Evolutionary conservation across 108 stramenopile species (phyloP).

Genomic region (Epipyxis sp.): DNA sequence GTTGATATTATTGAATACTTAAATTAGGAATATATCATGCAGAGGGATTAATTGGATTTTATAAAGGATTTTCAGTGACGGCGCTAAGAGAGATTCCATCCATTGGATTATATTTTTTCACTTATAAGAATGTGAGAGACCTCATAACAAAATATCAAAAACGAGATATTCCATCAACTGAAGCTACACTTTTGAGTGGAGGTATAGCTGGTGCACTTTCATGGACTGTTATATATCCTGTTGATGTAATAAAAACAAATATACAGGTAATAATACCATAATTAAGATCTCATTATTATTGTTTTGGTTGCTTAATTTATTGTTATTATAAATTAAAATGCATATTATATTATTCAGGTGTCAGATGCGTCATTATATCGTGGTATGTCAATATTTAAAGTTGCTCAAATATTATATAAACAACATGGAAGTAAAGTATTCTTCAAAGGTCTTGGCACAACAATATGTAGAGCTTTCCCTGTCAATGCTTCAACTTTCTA

Average conservation of each 20-base stretch:
- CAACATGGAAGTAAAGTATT: conserved; percentile 49
- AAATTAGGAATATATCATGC: neutral
- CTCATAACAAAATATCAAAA: conserved; percentile 35
- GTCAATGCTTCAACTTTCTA: conserved; percentile 88
- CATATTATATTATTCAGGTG: no score
- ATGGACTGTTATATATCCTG: conserved; percentile 79
- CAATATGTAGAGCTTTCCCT: conserved; percentile 80
- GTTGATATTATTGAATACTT: no score
- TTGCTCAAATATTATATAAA: neutral
- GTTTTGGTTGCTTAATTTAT: no score
- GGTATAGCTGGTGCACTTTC: conserved; percentile 76
- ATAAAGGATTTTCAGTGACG: conserved; percentile 38
- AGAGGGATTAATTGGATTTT: conserved; percentile 43
- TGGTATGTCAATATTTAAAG: conserved; percentile 1
- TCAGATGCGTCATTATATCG: conserved; percentile 18
- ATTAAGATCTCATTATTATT: no score
- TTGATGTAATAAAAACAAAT: conserved; percentile 80
- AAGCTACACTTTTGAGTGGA: conserved; percentile 70
- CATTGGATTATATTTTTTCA: conserved; percentile 79
- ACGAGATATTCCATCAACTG: conserved; percentile 17
- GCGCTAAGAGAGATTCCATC: conserved; percentile 73
- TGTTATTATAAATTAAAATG: no score
- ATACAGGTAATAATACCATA: conserved; percentile 73
- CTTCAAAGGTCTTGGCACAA: conserved; percentile 78
- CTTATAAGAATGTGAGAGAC: conserved; percentile 63